Conservation (phyloP, 2,329 filamentous ascomycete species). For the Diaporthe nobilis region DNA sequence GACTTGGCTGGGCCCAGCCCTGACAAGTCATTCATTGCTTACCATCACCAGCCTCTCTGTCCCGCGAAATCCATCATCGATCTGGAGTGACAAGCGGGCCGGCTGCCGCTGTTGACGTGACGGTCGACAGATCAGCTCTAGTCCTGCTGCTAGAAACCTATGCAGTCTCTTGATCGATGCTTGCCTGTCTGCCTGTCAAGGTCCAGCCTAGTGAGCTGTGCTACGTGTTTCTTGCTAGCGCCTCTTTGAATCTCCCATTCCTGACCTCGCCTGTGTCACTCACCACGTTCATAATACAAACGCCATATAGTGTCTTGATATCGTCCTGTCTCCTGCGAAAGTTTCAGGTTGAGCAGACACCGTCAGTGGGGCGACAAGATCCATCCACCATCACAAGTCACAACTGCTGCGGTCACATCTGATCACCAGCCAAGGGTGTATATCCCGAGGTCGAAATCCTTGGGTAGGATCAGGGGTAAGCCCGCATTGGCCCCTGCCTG, state of each 20-base stretch:
- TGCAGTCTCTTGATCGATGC: not conserved
- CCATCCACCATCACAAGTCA: constrained; percentile 22
- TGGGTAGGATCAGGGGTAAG: constrained; percentile 31
- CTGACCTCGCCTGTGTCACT: not conserved
- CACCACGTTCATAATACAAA: not conserved
- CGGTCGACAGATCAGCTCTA: constrained; percentile 18
- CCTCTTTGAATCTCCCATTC: constrained; percentile 8
- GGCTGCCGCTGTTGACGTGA: constrained; percentile 20
- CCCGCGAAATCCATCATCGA: constrained; percentile 5
- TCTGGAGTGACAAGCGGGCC: not conserved
- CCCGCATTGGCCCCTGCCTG: constrained; percentile 22
- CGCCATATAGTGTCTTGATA: constrained; percentile 3
- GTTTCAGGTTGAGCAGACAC: constrained; percentile 29
- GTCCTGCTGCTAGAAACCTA: not conserved
- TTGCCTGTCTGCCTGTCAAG: constrained; percentile 4
- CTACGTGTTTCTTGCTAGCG: constrained; percentile 18
- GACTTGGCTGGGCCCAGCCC: constrained; percentile 10
- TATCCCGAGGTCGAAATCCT: constrained; percentile 29
- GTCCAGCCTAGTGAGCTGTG: constrained; percentile 7
- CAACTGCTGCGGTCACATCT: constrained; percentile 10
- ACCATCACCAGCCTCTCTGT: constrained; percentile 19
- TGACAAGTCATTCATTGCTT: not conserved
- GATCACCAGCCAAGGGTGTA: constrained; percentile 16
- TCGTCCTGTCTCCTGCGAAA: constrained; percentile 18
- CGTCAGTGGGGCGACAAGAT: constrained; percentile 11